phyloP scores from a whole-genome alignment of 305 asterid species.

The Solanum aculeatissimum region DNA sequence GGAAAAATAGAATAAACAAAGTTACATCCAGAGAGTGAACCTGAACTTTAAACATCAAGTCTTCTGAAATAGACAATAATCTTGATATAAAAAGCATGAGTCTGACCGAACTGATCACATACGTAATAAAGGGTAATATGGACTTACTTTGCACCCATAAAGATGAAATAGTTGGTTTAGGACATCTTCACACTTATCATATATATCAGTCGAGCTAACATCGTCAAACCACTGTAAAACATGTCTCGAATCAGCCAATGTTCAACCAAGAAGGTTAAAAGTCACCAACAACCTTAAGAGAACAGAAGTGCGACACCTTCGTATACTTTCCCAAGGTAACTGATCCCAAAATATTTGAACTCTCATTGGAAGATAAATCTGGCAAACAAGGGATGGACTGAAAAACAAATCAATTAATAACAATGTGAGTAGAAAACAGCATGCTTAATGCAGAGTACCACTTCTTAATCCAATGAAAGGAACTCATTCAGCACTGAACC shows the following conservation, averaged over 20 bases:
- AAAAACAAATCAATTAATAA: conserved; percentile 9
- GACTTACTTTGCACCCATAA: conserved; percentile 68
- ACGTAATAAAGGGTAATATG: not conserved
- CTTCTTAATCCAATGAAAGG: not conserved
- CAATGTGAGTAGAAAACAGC: not conserved
- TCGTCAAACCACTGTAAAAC: conserved; percentile 93
- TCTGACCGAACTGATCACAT: not conserved
- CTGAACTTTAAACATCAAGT: not conserved
- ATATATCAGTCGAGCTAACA: conserved; percentile 71
- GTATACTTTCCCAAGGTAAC: conserved; percentile 68
- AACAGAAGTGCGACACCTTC: too few relatives aligned
- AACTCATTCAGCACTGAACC: not conserved
- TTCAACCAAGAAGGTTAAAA: too few relatives aligned
- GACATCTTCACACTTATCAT: conserved; percentile 68
- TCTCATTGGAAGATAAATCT: conserved; percentile 39
- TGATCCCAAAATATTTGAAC: conserved; percentile 36
- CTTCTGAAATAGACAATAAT: not conserved
- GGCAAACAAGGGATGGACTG: conserved; percentile 83
- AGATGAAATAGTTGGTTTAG: conserved; percentile 54
- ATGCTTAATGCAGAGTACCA: not conserved
- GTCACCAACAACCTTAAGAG: too few relatives aligned
- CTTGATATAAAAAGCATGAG: not conserved
- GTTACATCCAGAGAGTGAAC: not conserved
- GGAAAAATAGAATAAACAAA: not conserved
- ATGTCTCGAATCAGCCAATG: too few relatives aligned